A percentile compares a stretch with the other conserved stretches of the same genome.
Evolutionary conservation across 176 grass and related monocot genomes (phyloP).

Genomic region (Juncus effusus): DNA sequence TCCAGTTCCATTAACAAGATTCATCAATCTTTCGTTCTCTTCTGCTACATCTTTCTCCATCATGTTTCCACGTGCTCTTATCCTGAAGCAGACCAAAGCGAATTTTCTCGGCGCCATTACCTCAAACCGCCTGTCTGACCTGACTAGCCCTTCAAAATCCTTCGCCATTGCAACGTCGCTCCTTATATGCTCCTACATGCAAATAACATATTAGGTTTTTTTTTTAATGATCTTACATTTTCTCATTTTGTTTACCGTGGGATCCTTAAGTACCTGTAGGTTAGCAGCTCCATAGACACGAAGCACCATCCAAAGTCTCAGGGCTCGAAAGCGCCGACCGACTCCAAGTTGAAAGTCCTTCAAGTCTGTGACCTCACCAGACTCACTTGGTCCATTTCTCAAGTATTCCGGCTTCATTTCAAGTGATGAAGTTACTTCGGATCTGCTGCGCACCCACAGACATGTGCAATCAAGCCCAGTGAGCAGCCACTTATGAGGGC

Average conservation of each 20-base stretch:
- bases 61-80: constrained; percentile 14
- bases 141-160: constrained; percentile 37
- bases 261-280: constrained; percentile 2
- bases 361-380: constrained; percentile 36
- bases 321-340: constrained; percentile 41
- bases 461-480: constrained; percentile 52
- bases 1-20: constrained; percentile 30
- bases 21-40: constrained; percentile 36
- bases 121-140: constrained; percentile 38
- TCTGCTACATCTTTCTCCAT: constrained; percentile 9
- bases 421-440: constrained; percentile 22
- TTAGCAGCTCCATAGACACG: constrained; percentile 32
- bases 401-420: constrained; percentile 52
- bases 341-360: constrained; percentile 57
- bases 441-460: constrained; percentile 32
- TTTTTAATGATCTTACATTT: too few species aligned
- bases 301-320: constrained; percentile 60
- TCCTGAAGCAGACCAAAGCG: constrained; percentile 43
- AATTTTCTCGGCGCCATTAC: constrained; percentile 24
- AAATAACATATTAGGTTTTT: background rate
- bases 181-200: constrained; percentile 39
- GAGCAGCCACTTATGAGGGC: constrained; percentile 50
- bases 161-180: constrained; percentile 56
- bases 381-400: constrained; percentile 51
- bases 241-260: too few species aligned